phyloP scores from a whole-genome alignment of 306 rosid species.

The Delonix regia region DNA sequence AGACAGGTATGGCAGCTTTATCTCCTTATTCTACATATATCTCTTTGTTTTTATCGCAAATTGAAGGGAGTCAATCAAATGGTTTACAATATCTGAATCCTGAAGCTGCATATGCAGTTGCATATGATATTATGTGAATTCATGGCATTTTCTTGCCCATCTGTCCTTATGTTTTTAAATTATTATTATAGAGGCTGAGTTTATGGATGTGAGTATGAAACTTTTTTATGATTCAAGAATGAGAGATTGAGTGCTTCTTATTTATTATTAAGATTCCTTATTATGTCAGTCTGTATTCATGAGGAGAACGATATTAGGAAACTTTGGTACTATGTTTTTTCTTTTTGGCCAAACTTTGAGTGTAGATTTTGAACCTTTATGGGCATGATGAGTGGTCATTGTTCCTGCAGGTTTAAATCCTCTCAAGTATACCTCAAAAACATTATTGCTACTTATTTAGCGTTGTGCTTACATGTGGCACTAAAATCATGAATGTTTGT shows the following conservation, averaged over 20 bases:
- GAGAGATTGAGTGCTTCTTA: neutral
- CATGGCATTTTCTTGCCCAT: no score
- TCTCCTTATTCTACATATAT: conserved; percentile 14
- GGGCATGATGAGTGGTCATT: neutral
- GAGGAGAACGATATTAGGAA: neutral
- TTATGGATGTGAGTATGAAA: neutral
- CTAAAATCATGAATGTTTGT: neutral
- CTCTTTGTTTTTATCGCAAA: conserved; percentile 17
- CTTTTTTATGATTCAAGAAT: neutral
- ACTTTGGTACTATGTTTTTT: neutral
- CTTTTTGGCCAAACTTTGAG: no score
- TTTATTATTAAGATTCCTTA: neutral
- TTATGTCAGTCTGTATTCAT: neutral
- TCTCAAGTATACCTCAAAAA: neutral
- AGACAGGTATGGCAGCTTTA: conserved; percentile 58
- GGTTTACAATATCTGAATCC: neutral
- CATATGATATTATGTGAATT: neutral
- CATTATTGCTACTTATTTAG: neutral
- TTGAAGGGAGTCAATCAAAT: neutral
- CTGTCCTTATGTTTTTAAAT: neutral
- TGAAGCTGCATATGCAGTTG: conserved; percentile 16
- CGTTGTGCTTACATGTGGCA: neutral
- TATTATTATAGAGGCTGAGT: neutral
- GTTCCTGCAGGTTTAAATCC: neutral
- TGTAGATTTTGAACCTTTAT: neutral